Base-by-base conservation (phyloP, 176 grass and related monocot genomes). In the Hsuehochloa calcarea region DNA sequence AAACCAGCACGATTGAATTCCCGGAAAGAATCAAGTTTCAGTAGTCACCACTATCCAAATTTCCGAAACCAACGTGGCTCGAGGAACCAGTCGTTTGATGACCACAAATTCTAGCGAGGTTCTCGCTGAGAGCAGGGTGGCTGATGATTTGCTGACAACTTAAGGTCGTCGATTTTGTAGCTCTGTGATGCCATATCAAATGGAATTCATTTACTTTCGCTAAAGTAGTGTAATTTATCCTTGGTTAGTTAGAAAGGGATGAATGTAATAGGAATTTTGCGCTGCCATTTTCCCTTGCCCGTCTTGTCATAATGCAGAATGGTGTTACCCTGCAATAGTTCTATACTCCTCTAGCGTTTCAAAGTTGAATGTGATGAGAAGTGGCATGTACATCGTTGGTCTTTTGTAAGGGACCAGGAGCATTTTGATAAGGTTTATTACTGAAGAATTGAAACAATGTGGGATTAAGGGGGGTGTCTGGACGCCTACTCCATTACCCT, bases 51-150 rank as follows among this genome's bases (percentile, higher is more conserved):
- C 0, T 10, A 65, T 86, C 43, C 66, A 31, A 39, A 73, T 82
- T 78, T 72, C 27, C 26, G 61, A 66, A 86, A 78, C 37, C 65
- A 78, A 8, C 20, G 0, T 66, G 66, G 40, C 40, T 44, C 27
- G 27, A 86, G 67, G 5, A 47, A 27, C 22, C 80, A 70, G 15
- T n/a, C 56, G 52, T 86, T 82, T 72, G 37, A 64, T 58, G 88
- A 90, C 27, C 68, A 82, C 31, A 79, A 34, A 25, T 65, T 80
- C 8, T 50, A 65, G 31, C 15, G 1, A 43, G 44, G 23, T 31
- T 70, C 11, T 35, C 37, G 23, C 46, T 1, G 35, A 8, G 25
- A 46, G 8, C 38, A 29, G 72, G 60, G 43, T 71, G 15, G 56
- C 12, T 19, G 0, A 4, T 56, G 25, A 49, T 49, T 82, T 60